Percentiles rank a stretch among this genome's conserved stretches.
phyloP scores from a whole-genome alignment of 371 early-diverging fungal species.

The Mucor velutinosus region DNA sequence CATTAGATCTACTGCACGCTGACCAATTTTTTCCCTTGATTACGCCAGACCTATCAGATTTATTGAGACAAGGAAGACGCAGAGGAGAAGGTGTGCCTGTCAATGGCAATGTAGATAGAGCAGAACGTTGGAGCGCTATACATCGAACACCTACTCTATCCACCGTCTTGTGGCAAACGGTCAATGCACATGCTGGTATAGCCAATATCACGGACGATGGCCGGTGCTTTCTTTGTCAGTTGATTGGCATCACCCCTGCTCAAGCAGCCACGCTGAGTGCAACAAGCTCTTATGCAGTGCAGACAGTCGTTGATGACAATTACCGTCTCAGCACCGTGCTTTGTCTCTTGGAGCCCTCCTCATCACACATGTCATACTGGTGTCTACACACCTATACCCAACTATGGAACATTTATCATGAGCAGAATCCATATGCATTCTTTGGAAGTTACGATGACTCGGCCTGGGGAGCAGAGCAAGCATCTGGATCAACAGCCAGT shows the following conservation, averaged over 20 bases:
- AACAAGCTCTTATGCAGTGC: neutral
- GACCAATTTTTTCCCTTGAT: neutral
- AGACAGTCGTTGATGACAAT: neutral
- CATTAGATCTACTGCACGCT: neutral
- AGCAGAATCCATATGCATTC: neutral
- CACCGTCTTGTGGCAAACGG: constrained; percentile 14
- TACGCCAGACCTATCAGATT: constrained; percentile 14
- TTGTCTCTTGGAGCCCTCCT: neutral
- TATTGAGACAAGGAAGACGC: neutral
- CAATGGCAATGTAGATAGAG: constrained; percentile 5
- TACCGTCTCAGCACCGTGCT: constrained; percentile 8
- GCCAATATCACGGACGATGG: neutral
- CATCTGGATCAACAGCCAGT: neutral
- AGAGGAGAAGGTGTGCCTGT: neutral
- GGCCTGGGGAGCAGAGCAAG: neutral
- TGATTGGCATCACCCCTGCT: neutral
- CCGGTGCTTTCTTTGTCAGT: constrained; percentile 12
- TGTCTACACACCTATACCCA: constrained; percentile 17
- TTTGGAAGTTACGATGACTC: neutral
- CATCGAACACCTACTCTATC: constrained; percentile 12
- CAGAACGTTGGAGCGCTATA: constrained; percentile 17
- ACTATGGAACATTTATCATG: constrained; percentile 13
- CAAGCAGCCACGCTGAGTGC: neutral
- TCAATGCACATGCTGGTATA: constrained; percentile 12
- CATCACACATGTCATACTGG: neutral